These are phyloP conservation scores for Talaromyces sp. DNA, from an alignment of 2,329 filamentous ascomycete genomes.

Conservation along the genomic window DNA sequence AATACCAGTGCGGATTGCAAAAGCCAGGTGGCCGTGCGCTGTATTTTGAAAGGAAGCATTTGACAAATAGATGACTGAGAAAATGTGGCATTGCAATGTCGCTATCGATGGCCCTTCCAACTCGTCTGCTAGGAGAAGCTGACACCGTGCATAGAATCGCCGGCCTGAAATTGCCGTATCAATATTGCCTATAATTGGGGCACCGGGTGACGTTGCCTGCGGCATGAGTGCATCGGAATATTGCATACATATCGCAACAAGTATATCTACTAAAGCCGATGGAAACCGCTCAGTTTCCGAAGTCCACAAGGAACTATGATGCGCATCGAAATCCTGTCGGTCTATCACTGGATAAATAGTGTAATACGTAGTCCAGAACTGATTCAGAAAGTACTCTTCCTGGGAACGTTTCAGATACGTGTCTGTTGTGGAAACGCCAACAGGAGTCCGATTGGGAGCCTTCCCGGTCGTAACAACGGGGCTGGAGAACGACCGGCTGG, in stretches of 20 bases:
- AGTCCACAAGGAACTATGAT: conserved; percentile 7
- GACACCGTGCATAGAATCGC: conserved; percentile 6
- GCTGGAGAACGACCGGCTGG: not conserved
- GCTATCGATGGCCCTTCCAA: conserved; percentile 4
- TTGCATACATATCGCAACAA: conserved; percentile 11
- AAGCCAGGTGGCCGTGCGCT: conserved; percentile 7
- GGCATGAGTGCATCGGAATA: conserved; percentile 9
- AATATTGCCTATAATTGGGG: conserved; percentile 1
- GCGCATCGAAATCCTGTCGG: conserved; percentile 1
- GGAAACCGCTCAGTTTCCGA: not conserved
- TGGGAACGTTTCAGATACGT: conserved; percentile 4
- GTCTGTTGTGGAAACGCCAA: not conserved
- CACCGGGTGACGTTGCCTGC: not conserved
- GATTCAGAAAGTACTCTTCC: conserved; percentile 9
- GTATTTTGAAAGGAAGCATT: conserved; percentile 9
- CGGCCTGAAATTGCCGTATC: conserved; percentile 1
- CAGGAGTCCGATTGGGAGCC: not conserved
- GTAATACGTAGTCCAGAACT: conserved; percentile 7
- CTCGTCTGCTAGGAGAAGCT: conserved; percentile 5
- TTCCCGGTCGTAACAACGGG: not conserved
- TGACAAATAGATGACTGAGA: conserved; percentile 9
- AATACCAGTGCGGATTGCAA: conserved; percentile 3
- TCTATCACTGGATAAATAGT: conserved; percentile 7
- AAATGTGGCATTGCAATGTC: conserved; percentile 10
- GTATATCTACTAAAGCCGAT: conserved; percentile 10